Base-by-base conservation (phyloP, 495 filamentous ascomycete species). In the Trypethelium eluteriae region DNA sequence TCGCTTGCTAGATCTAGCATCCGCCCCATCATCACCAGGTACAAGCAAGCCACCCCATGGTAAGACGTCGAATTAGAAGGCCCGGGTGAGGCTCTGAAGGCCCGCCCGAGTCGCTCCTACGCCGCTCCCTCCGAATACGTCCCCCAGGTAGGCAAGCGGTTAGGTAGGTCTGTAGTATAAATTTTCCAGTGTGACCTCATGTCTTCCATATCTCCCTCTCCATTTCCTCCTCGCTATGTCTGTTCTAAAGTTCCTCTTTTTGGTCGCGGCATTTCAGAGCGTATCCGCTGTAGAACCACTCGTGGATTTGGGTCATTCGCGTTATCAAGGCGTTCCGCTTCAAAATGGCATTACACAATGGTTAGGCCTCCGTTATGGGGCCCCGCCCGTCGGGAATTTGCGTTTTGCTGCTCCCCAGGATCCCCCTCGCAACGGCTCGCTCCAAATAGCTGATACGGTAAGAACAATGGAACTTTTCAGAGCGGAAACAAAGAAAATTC, bases 341-440 rank as follows among this genome's bases (percentile, higher is more conserved):
- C 36, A 67, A 12, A 79, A 78, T 67, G 85, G 84, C 25, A 73
- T 88, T 56, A 80, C 79, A 0, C 81, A 86, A 72, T 89, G 86
- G 85, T 77, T 87, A 9, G 87, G 87, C 3, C 83, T 89, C 53
- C 84, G 87, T 34, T 89, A 80, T 76, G 87, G 86, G 38, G 83
- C 84, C 18, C 74, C 85, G 32, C 85, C 86, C 9, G 64, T 85
- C 35, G 84, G 84, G 0, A 67, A 79, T 10, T 73, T 88, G 68
- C 81, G 87, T 12, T 89, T 89, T 71, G 76, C 78, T 57, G 82
- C 82, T 36, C 86, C 87, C 14, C 75, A 81, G 47, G 81, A 86
- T 69, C 85, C 86, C 4, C 67, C 71, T 16, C 64, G 66, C n/a
- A 72, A 73, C 12, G 41, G 5, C 6, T n/a, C 39, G 1, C 5